These are phyloP conservation scores for Themeda triandra DNA, from an alignment of 176 grass and related monocot genomes.

Conservation along the genomic window DNA sequence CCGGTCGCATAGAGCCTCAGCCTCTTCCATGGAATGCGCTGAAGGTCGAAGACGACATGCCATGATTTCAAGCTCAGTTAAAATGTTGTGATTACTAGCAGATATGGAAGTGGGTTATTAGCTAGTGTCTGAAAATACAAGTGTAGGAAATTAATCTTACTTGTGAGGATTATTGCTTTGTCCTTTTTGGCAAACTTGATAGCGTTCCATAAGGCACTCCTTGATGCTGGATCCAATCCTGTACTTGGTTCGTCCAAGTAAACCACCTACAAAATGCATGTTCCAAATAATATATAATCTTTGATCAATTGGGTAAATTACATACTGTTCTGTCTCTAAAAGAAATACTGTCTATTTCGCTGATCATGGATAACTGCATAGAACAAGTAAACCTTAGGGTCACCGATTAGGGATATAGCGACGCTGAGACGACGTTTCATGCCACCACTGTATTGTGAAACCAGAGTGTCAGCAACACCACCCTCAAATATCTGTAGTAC, in stretches of 20 bases:
- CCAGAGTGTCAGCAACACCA: slow-evolving; percentile 68
- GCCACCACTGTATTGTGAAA: slow-evolving; percentile 71
- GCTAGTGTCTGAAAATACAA: not conserved
- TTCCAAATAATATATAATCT: not conserved
- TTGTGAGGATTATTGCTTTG: slow-evolving; percentile 70
- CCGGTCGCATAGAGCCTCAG: slow-evolving; percentile 4
- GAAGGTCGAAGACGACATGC: not conserved
- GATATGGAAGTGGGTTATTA: not conserved
- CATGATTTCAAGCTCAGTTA: not conserved
- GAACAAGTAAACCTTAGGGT: slow-evolving; percentile 52
- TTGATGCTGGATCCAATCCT: slow-evolving; percentile 82
- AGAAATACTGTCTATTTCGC: not conserved
- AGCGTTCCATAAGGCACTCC: slow-evolving; percentile 68
- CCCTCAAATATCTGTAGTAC: slow-evolving; percentile 44
- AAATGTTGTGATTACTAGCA: not conserved
- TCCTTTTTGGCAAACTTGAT: slow-evolving; percentile 52
- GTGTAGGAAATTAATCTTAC: slow-evolving; percentile 14
- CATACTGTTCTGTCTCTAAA: not conserved
- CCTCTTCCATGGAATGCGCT: slow-evolving; percentile 4
- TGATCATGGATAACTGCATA: not conserved
- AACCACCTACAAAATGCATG: slow-evolving; percentile 47
- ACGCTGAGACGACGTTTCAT: slow-evolving; percentile 90
- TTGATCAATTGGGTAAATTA: not conserved
- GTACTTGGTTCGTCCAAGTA: slow-evolving; percentile 97
- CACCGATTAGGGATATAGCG: slow-evolving; percentile 74